Evolutionary conservation across 1,284 basidiomycete species (phyloP), one percentile per base, ranked within the genome.

Genomic region (Coriolopsis trogii): DNA sequence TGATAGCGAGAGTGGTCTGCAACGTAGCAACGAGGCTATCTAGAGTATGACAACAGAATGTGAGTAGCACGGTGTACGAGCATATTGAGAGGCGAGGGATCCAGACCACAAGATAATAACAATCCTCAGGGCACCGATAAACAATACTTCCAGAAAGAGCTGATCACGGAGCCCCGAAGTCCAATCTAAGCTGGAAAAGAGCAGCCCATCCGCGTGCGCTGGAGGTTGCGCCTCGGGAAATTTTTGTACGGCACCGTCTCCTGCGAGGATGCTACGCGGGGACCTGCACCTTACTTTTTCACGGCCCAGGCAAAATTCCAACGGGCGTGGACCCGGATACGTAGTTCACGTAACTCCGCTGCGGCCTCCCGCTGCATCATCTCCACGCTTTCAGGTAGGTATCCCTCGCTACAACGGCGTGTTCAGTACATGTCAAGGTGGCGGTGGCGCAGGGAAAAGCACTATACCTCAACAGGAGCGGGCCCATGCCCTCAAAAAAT

Each of bases 271-370:
- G 33, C 6, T n/a, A 39, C 28, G 10, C 33, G 34, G 41, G 15
- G 34, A 23, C 18, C 48, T 33, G 16, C 39, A 41, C 37, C 16
- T 53, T 23, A 47, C 38, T 56, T 59, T 41, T 69, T 71, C 44
- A 70, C 63, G 2, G 68, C 70, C 70, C 70, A 71, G 8, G 70
- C 68, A 53, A 69, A 71, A 37, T 57, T 61, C 68, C 68, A 71
- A 29, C 69, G 63, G 46, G 55, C 67, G 53, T 70, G 67, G 28
- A 70, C 41, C 34, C 54, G 65, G 15, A 65, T 60, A 25, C 61
- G 62, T 34, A 67, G 59, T 38, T 67, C 65, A 26, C 55, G 60
- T 40, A 71, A 43, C 50, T 71, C 70, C 15, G 56, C 48, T 6
- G 58, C 49, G 2, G 70, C 67, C 49, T 69, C 66, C 13, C 63